phyloP scores from a whole-genome alignment of 1,139 yeast species.

The Waltiozyma sp. region DNA sequence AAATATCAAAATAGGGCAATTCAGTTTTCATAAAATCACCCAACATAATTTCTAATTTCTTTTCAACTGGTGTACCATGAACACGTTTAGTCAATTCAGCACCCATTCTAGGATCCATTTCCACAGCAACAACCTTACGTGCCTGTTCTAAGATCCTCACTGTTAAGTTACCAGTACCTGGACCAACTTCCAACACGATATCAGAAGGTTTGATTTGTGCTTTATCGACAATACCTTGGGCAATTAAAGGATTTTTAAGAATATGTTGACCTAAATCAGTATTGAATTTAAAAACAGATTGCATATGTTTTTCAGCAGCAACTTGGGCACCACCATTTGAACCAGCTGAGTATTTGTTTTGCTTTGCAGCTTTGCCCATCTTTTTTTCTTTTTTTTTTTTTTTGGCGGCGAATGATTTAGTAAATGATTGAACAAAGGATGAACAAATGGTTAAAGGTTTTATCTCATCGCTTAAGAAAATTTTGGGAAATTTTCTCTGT shows the following conservation, averaged over 20 bases:
- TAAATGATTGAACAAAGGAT: no score
- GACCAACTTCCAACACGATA: slow-evolving; percentile 91
- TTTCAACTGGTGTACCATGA: slow-evolving; percentile 89
- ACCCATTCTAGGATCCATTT: slow-evolving; percentile 99
- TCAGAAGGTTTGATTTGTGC: slow-evolving; percentile 91
- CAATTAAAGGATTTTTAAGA: slow-evolving; percentile 88
- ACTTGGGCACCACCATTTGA: slow-evolving; percentile 35
- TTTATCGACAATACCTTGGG: slow-evolving; percentile 96
- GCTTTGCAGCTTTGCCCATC: slow-evolving; percentile 18
- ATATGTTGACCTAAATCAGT: slow-evolving; percentile 97
- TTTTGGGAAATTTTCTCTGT: neutral
- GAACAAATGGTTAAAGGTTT: no score
- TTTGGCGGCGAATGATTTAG: no score
- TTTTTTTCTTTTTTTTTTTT: no score
- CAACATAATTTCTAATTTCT: slow-evolving; percentile 77
- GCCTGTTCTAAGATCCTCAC: slow-evolving; percentile 90
- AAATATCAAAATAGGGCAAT: slow-evolving; percentile 87
- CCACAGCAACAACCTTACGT: slow-evolving; percentile 84
- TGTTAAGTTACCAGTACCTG: slow-evolving; percentile 98
- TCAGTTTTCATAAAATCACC: slow-evolving; percentile 97
- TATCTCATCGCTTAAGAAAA: neutral
- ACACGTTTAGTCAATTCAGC: slow-evolving; percentile 97
- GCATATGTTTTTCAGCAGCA: slow-evolving; percentile 58
- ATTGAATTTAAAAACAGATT: slow-evolving; percentile 89
- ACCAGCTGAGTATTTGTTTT: slow-evolving; percentile 23